These are phyloP conservation scores for Paulownia fortunei DNA, from an alignment of 257 asterid species.

Conservation along the genomic window DNA sequence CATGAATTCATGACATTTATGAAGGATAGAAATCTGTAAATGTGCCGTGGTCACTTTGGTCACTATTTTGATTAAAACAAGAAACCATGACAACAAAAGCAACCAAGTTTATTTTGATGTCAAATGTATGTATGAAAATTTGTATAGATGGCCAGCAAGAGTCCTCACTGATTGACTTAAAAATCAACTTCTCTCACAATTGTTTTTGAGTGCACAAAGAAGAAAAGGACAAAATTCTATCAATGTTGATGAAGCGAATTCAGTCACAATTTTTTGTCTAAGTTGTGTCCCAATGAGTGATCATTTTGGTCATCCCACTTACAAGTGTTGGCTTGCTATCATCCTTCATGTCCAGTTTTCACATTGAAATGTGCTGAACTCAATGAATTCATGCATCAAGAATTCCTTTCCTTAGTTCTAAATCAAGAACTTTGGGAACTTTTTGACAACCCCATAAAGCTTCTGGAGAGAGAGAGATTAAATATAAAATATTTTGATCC, in stretches of 20 bases:
- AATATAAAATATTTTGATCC: too few species aligned
- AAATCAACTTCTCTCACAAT: neutral
- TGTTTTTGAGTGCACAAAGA: neutral
- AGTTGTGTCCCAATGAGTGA: slow-evolving; percentile 24
- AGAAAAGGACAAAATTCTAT: slow-evolving; percentile 10
- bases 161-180: slow-evolving; percentile 22
- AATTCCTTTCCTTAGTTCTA: neutral
- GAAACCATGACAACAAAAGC: neutral
- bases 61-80: slow-evolving; percentile 18
- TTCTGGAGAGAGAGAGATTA: neutral
- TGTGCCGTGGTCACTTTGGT: slow-evolving; percentile 30
- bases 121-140: neutral
- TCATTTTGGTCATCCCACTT: slow-evolving; percentile 33
- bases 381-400: neutral
- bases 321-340: slow-evolving; percentile 32
- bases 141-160: slow-evolving; percentile 2
- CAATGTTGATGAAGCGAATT: slow-evolving; percentile 23
- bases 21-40: neutral
- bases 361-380: neutral
- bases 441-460: neutral
- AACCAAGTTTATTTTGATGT: neutral
- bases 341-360: slow-evolving; percentile 12
- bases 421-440: neutral
- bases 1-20: slow-evolving; percentile 24
- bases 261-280: slow-evolving; percentile 10